These are phyloP conservation scores for Takakia lepidozioides DNA, from an alignment of 225 moss, liverwort and hornwort genomes.

Conservation along the genomic window DNA sequence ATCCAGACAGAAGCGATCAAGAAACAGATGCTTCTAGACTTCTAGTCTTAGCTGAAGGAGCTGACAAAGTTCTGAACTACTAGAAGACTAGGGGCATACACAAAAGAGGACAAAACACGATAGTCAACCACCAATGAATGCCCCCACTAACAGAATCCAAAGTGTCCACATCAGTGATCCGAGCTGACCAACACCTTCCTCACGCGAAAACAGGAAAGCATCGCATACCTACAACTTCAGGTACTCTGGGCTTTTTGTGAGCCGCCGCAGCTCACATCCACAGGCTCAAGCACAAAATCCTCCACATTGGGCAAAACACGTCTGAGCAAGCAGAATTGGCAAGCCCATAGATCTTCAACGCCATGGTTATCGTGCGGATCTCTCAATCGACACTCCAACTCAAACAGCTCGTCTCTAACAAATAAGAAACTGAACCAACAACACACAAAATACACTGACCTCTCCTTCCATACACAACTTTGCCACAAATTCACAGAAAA, in stretches of 20 bases:
- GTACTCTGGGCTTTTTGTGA: constrained; percentile 7
- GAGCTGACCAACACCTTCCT: too few relatives aligned
- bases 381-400: neutral
- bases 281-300: constrained; percentile 3
- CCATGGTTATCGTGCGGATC: neutral
- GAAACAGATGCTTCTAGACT: neutral
- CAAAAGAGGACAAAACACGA: neutral
- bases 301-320: constrained; percentile 6
- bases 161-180: too few relatives aligned
- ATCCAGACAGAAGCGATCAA: neutral
- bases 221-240: constrained; percentile 4
- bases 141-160: neutral
- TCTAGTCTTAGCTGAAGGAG: too few relatives aligned
- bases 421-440: too few relatives aligned
- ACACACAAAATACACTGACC: too few relatives aligned
- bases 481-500: too few relatives aligned
- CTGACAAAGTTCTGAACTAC: neutral
- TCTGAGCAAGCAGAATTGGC: neutral
- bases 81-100: neutral
- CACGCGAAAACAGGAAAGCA: too few relatives aligned
- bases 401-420: too few relatives aligned
- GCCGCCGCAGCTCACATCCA: neutral
- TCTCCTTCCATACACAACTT: too few relatives aligned
- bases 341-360: neutral
- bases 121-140: neutral